Evolutionary conservation across 1,284 basidiomycete genomes (phyloP).

Genomic region (Mycena sp.): DNA sequence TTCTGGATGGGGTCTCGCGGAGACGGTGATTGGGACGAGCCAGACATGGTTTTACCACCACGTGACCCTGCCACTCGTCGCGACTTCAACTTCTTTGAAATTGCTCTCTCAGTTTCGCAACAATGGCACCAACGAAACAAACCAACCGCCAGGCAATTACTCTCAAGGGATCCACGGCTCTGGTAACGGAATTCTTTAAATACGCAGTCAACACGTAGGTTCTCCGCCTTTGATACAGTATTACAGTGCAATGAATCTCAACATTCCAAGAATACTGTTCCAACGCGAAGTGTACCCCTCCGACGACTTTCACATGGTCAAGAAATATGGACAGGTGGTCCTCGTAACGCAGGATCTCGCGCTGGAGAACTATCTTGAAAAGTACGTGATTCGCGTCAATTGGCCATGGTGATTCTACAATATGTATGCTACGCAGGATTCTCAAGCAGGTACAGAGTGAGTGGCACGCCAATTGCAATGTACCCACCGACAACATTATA

Average conservation of each 20-base stretch:
- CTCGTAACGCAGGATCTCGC: constrained; percentile 94
- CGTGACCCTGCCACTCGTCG: constrained; percentile 25
- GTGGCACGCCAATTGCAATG: constrained; percentile 40
- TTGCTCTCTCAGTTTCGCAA: constrained; percentile 9
- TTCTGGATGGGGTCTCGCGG: constrained; percentile 49
- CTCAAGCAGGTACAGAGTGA: constrained; percentile 90
- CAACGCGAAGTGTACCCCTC: constrained; percentile 97
- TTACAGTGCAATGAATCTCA: constrained; percentile 1
- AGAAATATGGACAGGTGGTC: constrained; percentile 98
- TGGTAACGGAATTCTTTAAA: constrained; percentile 99
- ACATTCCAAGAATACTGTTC: constrained; percentile 82
- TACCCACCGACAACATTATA: constrained; percentile 23
- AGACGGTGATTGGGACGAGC: constrained; percentile 55
- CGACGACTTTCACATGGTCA: constrained; percentile 99
- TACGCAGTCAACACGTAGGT: constrained; percentile 94
- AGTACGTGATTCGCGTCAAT: constrained; percentile 51
- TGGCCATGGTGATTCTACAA: constrained; percentile 20
- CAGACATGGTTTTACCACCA: constrained; percentile 34
- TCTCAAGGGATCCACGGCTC: constrained; percentile 92
- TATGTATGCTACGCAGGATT: constrained; percentile 66
- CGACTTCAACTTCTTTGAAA: background rate
- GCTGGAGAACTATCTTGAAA: constrained; percentile 90
- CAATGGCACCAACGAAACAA: constrained; percentile 46
- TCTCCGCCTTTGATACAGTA: too few species aligned
- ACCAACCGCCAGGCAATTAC: constrained; percentile 84